Conservation (phyloP, 495 filamentous ascomycete species). For the Penicillium roqueforti region DNA sequence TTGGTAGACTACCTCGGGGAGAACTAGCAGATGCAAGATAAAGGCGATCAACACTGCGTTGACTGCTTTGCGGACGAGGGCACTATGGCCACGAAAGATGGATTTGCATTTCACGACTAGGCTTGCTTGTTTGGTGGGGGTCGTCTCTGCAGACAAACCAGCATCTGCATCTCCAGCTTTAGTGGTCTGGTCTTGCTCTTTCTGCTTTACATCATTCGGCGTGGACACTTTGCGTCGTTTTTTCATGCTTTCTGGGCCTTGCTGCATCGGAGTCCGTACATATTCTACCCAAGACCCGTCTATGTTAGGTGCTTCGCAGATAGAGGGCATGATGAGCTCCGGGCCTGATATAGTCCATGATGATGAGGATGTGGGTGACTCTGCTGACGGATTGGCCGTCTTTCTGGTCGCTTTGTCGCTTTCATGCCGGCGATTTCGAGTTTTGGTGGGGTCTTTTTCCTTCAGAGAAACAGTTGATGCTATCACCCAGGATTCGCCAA, state of each 20-base stretch:
- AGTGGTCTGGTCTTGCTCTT: not conserved
- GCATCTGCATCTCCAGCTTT: constrained; percentile 3
- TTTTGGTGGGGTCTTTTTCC: constrained; percentile 3
- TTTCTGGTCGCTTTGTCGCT: constrained; percentile 10
- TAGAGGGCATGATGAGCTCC: constrained; percentile 47
- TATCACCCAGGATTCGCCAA: constrained; percentile 43
- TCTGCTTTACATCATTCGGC: not conserved
- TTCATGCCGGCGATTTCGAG: constrained; percentile 6
- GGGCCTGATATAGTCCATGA: constrained; percentile 33
- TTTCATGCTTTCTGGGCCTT: constrained; percentile 14
- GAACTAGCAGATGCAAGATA: constrained; percentile 37
- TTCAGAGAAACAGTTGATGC: constrained; percentile 21
- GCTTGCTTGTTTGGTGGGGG: not conserved
- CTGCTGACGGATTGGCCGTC: constrained; percentile 12
- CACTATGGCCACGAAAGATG: constrained; percentile 4
- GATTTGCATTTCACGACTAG: not conserved
- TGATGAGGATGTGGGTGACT: constrained; percentile 30
- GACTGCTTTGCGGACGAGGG: constrained; percentile 22
- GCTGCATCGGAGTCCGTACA: constrained; percentile 17
- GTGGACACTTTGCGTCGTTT: constrained; percentile 28
- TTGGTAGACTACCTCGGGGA: constrained; percentile 41
- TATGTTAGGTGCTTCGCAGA: constrained; percentile 34
- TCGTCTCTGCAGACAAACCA: constrained; percentile 10
- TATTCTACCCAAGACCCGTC: constrained; percentile 38
- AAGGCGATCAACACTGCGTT: constrained; percentile 32